Evolutionary conservation across 1,139 yeast species (phyloP).

Genomic region (Debaryomyces sp.): DNA sequence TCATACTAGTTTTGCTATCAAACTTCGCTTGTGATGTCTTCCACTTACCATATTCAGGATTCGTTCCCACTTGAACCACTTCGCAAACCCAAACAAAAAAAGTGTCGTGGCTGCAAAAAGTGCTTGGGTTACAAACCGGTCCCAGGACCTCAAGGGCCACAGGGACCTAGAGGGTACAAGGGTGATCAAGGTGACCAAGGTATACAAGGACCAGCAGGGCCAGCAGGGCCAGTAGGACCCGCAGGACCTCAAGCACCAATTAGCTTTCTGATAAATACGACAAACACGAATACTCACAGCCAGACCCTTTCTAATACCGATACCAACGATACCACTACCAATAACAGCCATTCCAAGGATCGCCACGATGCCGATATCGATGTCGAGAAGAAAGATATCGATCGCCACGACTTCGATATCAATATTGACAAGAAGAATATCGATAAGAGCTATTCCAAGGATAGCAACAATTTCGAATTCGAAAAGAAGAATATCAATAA

Average conservation of each 20-base stretch:
- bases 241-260: not conserved
- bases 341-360: not conserved
- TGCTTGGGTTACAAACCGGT: not conserved
- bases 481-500: too few relatives aligned
- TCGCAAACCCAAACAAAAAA: not conserved
- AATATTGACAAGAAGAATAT: too few relatives aligned
- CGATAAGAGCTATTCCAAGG: too few relatives aligned
- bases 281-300: not conserved
- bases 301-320: not conserved
- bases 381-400: too few relatives aligned
- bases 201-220: too few relatives aligned
- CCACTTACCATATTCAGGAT: not conserved
- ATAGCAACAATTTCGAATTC: too few relatives aligned
- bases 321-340: not conserved
- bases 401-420: too few relatives aligned
- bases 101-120: not conserved
- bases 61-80: not conserved
- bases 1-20: constrained; percentile 2
- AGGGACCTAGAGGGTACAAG: not conserved
- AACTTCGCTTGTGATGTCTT: not conserved
- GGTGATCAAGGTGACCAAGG: too few relatives aligned
- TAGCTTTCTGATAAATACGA: not conserved
- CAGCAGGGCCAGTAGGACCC: not conserved
- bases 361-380: too few relatives aligned
- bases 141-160: not conserved